Percentiles rank a stretch among this genome's conserved stretches.
Conservation (phyloP, 768 basidiomycete genomes). For the Tephrocybe rancida region DNA sequence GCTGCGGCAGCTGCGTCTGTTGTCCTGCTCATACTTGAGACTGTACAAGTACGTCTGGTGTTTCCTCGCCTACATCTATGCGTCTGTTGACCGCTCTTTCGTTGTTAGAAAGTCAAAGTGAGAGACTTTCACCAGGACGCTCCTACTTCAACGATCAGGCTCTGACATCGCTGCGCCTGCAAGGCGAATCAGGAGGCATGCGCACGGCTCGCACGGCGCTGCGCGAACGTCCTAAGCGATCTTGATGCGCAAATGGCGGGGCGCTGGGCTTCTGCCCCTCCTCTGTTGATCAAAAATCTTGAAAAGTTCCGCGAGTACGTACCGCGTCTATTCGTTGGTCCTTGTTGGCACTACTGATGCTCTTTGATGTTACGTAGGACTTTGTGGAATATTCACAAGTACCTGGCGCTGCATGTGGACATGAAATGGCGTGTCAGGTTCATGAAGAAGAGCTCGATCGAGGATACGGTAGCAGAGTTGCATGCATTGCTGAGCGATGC, state of each 20-base stretch:
- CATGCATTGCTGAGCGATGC: slow-evolving; percentile 11
- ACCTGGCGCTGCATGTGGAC: slow-evolving; percentile 6
- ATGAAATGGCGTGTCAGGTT: slow-evolving; percentile 13
- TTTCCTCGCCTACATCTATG: background rate
- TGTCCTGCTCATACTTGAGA: slow-evolving; percentile 12
- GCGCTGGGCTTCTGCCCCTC: slow-evolving; percentile 13
- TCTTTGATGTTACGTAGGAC: slow-evolving; percentile 1
- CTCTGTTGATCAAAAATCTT: slow-evolving; percentile 11
- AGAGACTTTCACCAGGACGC: no score
- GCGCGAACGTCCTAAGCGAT: slow-evolving; percentile 4
- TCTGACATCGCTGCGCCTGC: background rate
- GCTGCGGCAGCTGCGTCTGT: slow-evolving; percentile 11
- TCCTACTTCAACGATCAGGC: background rate
- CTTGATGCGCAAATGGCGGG: slow-evolving; percentile 13
- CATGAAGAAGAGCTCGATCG: slow-evolving; percentile 9
- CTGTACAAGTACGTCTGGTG: slow-evolving; percentile 1
- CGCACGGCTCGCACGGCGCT: slow-evolving; percentile 11
- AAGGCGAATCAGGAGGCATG: slow-evolving; percentile 15
- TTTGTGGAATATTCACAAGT: slow-evolving; percentile 7
- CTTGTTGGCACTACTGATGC: background rate
- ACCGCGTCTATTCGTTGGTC: background rate
- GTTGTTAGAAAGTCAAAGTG: slow-evolving; percentile 10
- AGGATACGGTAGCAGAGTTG: slow-evolving; percentile 10
- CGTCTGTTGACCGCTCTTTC: background rate
- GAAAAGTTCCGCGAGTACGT: slow-evolving; percentile 15